phyloP scores from a whole-genome alignment of 2,329 filamentous ascomycete genomes.

The Ophiostoma tasmaniense region DNA sequence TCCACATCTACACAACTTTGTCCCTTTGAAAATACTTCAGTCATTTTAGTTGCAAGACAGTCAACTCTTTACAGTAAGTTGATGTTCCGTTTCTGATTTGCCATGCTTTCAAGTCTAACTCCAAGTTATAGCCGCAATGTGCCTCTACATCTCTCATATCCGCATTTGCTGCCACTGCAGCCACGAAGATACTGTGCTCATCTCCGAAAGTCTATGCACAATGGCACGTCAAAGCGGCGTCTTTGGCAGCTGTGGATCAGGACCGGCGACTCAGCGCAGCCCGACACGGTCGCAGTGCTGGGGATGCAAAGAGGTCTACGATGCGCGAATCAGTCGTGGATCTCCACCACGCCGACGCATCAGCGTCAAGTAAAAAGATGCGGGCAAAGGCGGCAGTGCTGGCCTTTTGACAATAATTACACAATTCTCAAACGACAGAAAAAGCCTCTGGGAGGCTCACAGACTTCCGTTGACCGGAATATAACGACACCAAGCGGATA shows the following conservation, averaged over 20 bases:
- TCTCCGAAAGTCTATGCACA: conserved; percentile 33
- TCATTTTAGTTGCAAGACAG: neutral
- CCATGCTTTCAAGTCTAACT: neutral
- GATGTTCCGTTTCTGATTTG: neutral
- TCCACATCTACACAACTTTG: neutral
- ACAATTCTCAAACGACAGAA: neutral
- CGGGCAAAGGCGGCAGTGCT: neutral
- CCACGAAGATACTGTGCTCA: conserved; percentile 33
- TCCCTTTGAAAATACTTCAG: neutral
- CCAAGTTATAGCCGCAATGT: conserved; percentile 26
- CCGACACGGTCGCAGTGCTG: conserved; percentile 31
- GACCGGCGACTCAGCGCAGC: conserved; percentile 26
- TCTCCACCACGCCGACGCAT: conserved; percentile 9
- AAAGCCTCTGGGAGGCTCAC: neutral
- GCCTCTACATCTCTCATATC: conserved; percentile 33
- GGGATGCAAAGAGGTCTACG: conserved; percentile 25
- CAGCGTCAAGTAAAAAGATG: conserved; percentile 5
- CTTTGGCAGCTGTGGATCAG: conserved; percentile 34
- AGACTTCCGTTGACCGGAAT: neutral
- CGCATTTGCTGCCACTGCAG: conserved; percentile 31
- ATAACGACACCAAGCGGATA: neutral
- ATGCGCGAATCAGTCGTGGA: neutral
- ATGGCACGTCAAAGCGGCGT: conserved; percentile 27
- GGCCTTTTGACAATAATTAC: neutral
- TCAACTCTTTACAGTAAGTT: neutral